Conservation (phyloP, 257 asterid species). For the Eucommia ulmoides region DNA sequence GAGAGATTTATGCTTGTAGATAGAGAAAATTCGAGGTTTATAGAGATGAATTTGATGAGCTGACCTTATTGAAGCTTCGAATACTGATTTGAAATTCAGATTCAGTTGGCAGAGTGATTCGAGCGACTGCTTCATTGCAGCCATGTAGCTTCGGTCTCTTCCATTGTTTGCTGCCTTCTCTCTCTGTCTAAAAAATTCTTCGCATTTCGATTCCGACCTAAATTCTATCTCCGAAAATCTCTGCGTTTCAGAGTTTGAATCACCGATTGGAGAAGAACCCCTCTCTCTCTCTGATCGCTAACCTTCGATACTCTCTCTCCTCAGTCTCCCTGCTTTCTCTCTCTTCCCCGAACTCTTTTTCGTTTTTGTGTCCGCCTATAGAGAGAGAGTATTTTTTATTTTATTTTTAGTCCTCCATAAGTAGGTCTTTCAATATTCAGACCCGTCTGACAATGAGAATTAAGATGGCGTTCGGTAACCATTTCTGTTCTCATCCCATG, state of each 20-base stretch:
- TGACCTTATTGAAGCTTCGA: slow-evolving; percentile 13
- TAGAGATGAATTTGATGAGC: slow-evolving; percentile 7
- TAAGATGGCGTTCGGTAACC: no score
- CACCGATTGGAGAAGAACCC: no score
- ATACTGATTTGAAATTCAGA: slow-evolving; percentile 26
- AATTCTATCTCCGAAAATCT: not conserved
- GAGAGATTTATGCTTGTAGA: slow-evolving; percentile 6
- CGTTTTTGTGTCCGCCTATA: not conserved
- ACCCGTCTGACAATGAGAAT: no score
- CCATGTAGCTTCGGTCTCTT: slow-evolving; percentile 17
- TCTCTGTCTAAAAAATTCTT: slow-evolving; percentile 28
- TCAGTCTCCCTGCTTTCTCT: slow-evolving; percentile 28
- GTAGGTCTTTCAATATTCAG: no score
- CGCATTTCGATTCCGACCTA: slow-evolving; percentile 30
- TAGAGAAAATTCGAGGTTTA: not conserved
- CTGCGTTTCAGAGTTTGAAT: slow-evolving; percentile 37
- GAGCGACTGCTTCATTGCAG: slow-evolving; percentile 38
- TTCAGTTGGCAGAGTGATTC: slow-evolving; percentile 9
- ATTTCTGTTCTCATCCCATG: no score
- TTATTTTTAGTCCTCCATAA: no score
- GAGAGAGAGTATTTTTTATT: not conserved
- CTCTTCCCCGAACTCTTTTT: slow-evolving; percentile 21
- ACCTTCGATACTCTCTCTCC: slow-evolving; percentile 21
- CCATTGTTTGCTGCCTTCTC: slow-evolving; percentile 2
- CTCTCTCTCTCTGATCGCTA: slow-evolving; percentile 65